A percentile compares a stretch with the other conserved stretches of the same genome.
These are phyloP conservation scores for Durusdinium trenchii DNA, from an alignment of 73 alveolate species.

Conservation along the genomic window DNA sequence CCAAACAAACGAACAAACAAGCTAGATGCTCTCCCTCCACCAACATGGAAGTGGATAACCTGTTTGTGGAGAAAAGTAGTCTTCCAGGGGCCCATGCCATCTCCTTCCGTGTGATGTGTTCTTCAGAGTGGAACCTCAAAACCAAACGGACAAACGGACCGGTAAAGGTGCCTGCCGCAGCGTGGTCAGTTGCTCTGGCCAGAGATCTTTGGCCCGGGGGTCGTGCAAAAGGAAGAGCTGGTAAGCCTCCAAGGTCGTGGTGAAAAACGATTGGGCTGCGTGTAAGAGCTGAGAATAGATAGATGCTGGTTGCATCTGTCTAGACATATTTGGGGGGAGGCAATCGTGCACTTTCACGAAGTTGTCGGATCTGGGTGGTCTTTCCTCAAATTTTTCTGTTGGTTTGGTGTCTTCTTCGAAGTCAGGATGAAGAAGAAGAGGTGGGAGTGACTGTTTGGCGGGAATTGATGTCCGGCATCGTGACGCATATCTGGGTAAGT, in stretches of 20 bases:
- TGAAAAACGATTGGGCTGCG: neutral
- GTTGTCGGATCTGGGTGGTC: neutral
- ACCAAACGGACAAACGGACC: too few relatives aligned
- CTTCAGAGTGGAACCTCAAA: too few relatives aligned
- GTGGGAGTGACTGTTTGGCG: neutral
- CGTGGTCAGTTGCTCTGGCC: constrained; percentile 73
- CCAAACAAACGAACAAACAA: too few relatives aligned
- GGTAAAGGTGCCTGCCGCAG: constrained; percentile 85
- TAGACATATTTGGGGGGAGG: neutral
- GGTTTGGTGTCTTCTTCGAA: neutral
- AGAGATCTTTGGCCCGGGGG: constrained; percentile 91
- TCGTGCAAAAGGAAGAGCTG: constrained; percentile 95
- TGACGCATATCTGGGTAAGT: neutral
- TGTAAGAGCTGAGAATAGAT: neutral
- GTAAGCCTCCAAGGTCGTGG: constrained; percentile 36
- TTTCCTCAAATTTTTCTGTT: neutral
- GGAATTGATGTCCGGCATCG: neutral
- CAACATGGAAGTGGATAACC: too few relatives aligned
- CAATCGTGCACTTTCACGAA: neutral
- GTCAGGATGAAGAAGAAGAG: neutral
- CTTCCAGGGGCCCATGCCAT: too few relatives aligned
- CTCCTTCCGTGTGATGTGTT: too few relatives aligned
- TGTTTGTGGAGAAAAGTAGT: too few relatives aligned
- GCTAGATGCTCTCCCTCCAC: too few relatives aligned
- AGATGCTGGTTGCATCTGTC: neutral